Evolutionary conservation across 305 asterid species (phyloP).

Genomic region (Petunia hybrid): DNA sequence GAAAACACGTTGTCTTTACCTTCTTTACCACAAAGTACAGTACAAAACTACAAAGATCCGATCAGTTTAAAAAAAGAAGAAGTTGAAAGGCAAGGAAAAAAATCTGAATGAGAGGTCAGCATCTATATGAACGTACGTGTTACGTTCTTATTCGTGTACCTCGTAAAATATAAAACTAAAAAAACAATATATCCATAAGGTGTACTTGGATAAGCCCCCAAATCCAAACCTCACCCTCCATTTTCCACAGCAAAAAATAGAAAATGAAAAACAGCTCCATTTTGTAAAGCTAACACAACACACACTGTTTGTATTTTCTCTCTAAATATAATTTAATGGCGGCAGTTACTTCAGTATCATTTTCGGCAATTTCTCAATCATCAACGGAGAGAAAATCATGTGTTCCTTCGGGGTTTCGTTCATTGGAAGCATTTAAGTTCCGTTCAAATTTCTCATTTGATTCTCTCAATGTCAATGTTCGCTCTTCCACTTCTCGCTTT

Average conservation of each 20-base stretch:
- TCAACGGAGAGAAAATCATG: slow-evolving; percentile 52
- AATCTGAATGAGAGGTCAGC: slow-evolving; percentile 33
- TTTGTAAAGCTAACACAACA: slow-evolving; percentile 29
- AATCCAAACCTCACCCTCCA: slow-evolving; percentile 49
- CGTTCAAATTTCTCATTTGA: slow-evolving; percentile 45
- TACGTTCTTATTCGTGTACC: background rate
- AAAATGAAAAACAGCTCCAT: slow-evolving; percentile 37
- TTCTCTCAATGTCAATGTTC: slow-evolving; percentile 38
- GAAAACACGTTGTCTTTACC: no score
- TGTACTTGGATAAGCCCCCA: slow-evolving; percentile 51
- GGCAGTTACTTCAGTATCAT: slow-evolving; percentile 70
- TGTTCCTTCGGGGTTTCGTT: slow-evolving; percentile 48
- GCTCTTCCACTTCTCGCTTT: slow-evolving; percentile 54
- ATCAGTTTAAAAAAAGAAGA: no score
- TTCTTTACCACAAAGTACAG: background rate
- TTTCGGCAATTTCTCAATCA: slow-evolving; percentile 61
- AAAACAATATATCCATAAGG: background rate
- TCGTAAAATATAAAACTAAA: background rate
- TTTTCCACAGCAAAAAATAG: slow-evolving; percentile 15
- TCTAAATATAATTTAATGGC: slow-evolving; percentile 52
- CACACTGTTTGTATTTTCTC: slow-evolving; percentile 36
- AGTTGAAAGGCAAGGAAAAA: background rate
- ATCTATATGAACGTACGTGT: slow-evolving; percentile 23
- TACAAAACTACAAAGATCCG: background rate
- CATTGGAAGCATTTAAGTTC: slow-evolving; percentile 61